A percentile compares a stretch with the other conserved stretches of the same genome.
phyloP scores from a whole-genome alignment of 345 rosid genomes.

The thale cress (Arabidopsis thaliana) region DNA sequence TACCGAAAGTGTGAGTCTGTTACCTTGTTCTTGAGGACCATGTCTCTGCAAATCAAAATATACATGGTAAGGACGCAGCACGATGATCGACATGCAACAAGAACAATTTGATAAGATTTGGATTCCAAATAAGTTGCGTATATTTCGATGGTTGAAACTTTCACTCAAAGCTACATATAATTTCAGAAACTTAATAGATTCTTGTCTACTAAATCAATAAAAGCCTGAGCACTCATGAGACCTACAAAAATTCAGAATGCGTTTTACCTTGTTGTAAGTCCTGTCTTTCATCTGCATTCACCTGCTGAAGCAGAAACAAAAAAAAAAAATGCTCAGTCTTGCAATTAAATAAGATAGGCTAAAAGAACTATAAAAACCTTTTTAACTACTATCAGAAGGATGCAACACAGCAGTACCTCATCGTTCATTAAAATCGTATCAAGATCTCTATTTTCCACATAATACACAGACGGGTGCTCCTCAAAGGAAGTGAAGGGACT shows the following conservation, averaged over 20 bases:
- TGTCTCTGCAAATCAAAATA: conserved; percentile 58
- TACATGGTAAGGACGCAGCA: conserved; percentile 24
- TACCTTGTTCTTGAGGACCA: conserved; percentile 69
- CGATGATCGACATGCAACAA: conserved; percentile 26
- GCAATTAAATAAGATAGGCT: not conserved
- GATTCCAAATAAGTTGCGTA: conserved; percentile 9
- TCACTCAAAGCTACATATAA: not conserved
- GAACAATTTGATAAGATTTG: not conserved
- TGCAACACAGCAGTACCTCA: conserved; percentile 49
- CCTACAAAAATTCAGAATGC: not conserved
- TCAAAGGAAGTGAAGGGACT: conserved; percentile 34
- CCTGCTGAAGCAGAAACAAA: conserved; percentile 37
- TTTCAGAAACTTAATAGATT: not conserved
- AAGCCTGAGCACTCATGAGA: conserved; percentile 15
- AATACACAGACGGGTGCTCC: conserved; percentile 32
- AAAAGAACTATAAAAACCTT: not conserved
- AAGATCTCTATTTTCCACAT: conserved; percentile 47
- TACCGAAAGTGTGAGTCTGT: not conserved
- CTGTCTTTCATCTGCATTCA: conserved; percentile 26
- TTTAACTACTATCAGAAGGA: not conserved
- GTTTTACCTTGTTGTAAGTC: conserved; percentile 42
- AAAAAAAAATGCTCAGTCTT: not conserved
- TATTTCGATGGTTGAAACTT: not conserved
- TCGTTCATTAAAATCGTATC: conserved; percentile 50
- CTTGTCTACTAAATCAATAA: not conserved